phyloP scores from a whole-genome alignment of 345 rosid genomes.

The Cardiospermum halicacabum region DNA sequence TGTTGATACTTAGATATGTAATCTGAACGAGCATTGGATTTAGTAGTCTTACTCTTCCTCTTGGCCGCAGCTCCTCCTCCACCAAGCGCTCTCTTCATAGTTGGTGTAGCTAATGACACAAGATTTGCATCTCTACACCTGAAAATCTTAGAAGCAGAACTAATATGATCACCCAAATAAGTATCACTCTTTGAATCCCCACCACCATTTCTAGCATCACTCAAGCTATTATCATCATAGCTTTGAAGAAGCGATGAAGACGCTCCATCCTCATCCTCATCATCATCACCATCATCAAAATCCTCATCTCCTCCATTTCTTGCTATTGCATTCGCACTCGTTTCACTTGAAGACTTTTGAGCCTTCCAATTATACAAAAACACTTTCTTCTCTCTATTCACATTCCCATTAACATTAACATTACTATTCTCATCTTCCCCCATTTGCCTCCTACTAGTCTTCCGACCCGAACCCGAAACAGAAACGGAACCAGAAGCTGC shows the following conservation, averaged over 20 bases:
- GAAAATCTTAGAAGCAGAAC: conserved; percentile 46
- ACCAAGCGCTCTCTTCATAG: conserved; percentile 31
- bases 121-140: conserved; percentile 62
- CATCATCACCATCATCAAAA: conserved; percentile 24
- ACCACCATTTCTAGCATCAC: conserved; percentile 63
- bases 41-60: conserved; percentile 50
- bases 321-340: conserved; percentile 28
- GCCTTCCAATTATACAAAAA: conserved; percentile 80
- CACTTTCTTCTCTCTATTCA: conserved; percentile 46
- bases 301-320: conserved; percentile 25
- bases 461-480: conserved; percentile 4
- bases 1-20: conserved; percentile 43
- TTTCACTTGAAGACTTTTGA: conserved; percentile 55
- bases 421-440: conserved; percentile 10
- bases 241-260: conserved; percentile 61
- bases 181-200: conserved; percentile 55
- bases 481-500: conserved; percentile 18
- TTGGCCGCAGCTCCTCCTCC: conserved; percentile 31
- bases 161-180: conserved; percentile 31
- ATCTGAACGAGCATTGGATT: conserved; percentile 33
- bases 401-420: conserved; percentile 15
- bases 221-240: conserved; percentile 56
- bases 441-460: conserved; percentile 1
- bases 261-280: conserved; percentile 20
- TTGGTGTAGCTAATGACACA: conserved; percentile 29